Evolutionary conservation across 2,329 filamentous ascomycete genomes (phyloP).

Genomic region (Penicillium sumatraense): DNA sequence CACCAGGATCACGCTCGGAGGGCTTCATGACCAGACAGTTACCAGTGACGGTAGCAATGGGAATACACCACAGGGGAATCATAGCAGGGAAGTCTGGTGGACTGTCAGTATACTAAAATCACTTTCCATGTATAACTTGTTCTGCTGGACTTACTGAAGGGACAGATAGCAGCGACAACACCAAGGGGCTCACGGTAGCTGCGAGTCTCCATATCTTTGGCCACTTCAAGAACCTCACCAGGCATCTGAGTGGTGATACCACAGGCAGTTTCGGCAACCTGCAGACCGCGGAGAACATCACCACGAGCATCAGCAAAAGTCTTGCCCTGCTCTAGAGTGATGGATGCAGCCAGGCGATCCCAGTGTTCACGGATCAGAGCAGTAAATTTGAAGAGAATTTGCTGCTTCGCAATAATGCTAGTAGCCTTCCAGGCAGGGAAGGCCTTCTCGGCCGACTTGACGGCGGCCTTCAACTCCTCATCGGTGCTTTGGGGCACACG

Average conservation of each 20-base stretch:
- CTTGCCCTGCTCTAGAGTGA: constrained; percentile 71
- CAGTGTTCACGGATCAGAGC: constrained; percentile 67
- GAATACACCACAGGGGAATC: constrained; percentile 72
- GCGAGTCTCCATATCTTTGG: constrained; percentile 71
- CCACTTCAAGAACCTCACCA: constrained; percentile 70
- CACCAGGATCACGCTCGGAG: constrained; percentile 68
- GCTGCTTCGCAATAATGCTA: constrained; percentile 63
- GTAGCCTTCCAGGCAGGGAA: constrained; percentile 66
- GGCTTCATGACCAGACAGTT: constrained; percentile 70
- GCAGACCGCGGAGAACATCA: constrained; percentile 68
- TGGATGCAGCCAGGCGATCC: constrained; percentile 68
- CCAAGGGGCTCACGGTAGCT: constrained; percentile 69
- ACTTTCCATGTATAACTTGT: neutral
- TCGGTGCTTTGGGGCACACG: constrained; percentile 69
- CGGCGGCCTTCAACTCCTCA: constrained; percentile 64
- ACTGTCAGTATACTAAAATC: constrained; percentile 23
- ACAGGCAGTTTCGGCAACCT: constrained; percentile 70
- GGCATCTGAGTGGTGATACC: constrained; percentile 69
- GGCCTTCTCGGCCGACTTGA: constrained; percentile 65
- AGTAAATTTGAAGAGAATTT: constrained; percentile 70
- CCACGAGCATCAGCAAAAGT: constrained; percentile 70
- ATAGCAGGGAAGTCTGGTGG: constrained; percentile 68
- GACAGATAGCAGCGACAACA: constrained; percentile 68
- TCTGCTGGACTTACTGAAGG: constrained; percentile 58
- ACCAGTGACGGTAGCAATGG: constrained; percentile 67